Percentiles rank a stretch among this genome's conserved stretches.
Evolutionary conservation across 108 stramenopile genomes (phyloP).

Genomic region (Cyclotella atomus): DNA sequence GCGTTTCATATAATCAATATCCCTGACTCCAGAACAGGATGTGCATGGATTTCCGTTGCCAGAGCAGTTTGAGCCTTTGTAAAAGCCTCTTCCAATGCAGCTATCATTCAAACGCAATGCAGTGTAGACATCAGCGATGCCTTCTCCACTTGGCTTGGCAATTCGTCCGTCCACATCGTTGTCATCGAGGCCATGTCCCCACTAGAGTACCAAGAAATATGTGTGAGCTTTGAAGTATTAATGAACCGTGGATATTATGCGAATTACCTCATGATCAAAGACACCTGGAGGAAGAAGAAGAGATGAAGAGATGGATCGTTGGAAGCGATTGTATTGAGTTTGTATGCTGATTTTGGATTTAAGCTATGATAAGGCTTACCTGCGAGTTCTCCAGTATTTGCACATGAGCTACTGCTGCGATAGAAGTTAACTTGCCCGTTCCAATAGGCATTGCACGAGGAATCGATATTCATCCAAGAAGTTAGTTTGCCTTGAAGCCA

Average conservation of each 20-base stretch:
- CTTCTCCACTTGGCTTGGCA: conserved; percentile 27
- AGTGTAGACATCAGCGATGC: conserved; percentile 36
- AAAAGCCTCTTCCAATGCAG: conserved; percentile 42
- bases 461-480: conserved; percentile 23
- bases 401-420: conserved; percentile 15
- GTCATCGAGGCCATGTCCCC: conserved; percentile 29
- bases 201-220: not conserved
- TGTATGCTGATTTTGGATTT: too few species aligned
- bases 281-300: not conserved
- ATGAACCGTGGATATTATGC: too few species aligned
- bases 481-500: conserved; percentile 19
- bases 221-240: too few species aligned
- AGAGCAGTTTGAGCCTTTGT: not conserved
- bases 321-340: too few species aligned
- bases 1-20: conserved; percentile 20
- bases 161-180: conserved; percentile 23
- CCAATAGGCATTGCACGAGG: conserved; percentile 36
- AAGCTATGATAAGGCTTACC: too few species aligned
- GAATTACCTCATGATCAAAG: conserved; percentile 27
- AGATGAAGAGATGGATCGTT: too few species aligned
- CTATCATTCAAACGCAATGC: conserved; percentile 20
- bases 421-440: conserved; percentile 34
- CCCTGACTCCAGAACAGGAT: conserved; percentile 11
- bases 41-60: conserved; percentile 1
- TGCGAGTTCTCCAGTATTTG: conserved; percentile 23